Percentiles rank a stretch among this genome's conserved stretches.
These are phyloP conservation scores for Cunninghamia lanceolata DNA, from an alignment of 75 land plant species.

Conservation along the genomic window DNA sequence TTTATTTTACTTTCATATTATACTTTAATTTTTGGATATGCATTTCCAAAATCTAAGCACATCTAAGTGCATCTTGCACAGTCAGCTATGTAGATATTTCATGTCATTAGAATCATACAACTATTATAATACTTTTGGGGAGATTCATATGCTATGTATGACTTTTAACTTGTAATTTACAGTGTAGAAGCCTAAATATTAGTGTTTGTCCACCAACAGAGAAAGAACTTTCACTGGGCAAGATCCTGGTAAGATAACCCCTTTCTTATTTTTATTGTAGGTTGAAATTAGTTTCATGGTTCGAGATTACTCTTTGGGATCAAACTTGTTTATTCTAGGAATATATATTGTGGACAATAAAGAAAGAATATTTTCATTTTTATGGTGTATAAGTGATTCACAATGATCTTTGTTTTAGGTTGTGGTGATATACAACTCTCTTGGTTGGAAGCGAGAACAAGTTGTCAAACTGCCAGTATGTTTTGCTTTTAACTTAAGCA, in stretches of 20 bases:
- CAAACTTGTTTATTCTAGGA: not conserved
- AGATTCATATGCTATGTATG: not conserved
- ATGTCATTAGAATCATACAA: not conserved
- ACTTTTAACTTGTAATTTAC: slow-evolving; percentile 12
- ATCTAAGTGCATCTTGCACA: not conserved
- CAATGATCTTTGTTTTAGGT: slow-evolving; percentile 37
- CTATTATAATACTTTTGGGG: not conserved
- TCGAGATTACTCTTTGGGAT: not conserved
- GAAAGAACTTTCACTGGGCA: slow-evolving; percentile 44
- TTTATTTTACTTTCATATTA: not conserved
- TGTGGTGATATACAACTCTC: slow-evolving; percentile 69
- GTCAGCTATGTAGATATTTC: not conserved
- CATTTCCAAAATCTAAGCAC: not conserved
- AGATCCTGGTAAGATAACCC: slow-evolving; percentile 53
- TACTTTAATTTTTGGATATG: not conserved
- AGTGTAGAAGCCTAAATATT: slow-evolving; percentile 86
- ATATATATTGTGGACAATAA: not conserved
- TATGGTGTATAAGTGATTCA: not conserved
- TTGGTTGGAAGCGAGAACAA: slow-evolving; percentile 64
- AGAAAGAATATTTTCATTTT: not conserved
- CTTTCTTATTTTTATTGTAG: not conserved
- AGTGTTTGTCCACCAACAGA: slow-evolving; percentile 91
- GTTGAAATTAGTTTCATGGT: not conserved
- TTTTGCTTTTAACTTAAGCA: not conserved
- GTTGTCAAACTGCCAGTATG: slow-evolving; percentile 55